Evolutionary conservation across 331 rosid species (phyloP), one percentile per base, ranked within the genome.

Genomic region (Pyracantha coccinea): DNA sequence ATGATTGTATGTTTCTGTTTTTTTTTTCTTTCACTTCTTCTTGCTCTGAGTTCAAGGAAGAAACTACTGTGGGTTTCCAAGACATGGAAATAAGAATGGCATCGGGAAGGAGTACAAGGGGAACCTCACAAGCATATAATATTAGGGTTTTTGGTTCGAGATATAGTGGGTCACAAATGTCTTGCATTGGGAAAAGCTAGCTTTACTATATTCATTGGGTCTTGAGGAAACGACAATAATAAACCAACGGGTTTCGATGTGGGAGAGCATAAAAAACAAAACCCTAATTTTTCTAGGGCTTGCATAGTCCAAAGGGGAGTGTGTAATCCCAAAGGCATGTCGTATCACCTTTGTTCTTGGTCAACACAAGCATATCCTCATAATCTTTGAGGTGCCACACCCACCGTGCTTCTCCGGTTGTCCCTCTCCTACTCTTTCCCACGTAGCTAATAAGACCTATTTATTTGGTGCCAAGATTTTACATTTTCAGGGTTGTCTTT

Each of bases 261-360:
- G 55, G 2, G 38, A 27, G 60, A 35, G 44, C 19, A 60, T 45
- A 55, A 50, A 70, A 78, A 55, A 78, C 47, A 69, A 79, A 25
- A 53, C 33, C 29, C 71, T 57, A 67, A 8, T 67, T 33, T 69
- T 44, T 66, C 50, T 76, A 20, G 79, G 83, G 79, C 57, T 68
- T 68, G 38, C 32, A 38, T 41, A 72, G 58, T 54, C 75, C 81
- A 62, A 72, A 24, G 78, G 32, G 28, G 71, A 23, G 41, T 47
- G 82, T 76, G 81, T 82, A 83, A 85, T 79, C 91, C 89, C 88
- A 73, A 80, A 87, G 91, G 89, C 72, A 85, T 82, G 93, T 85
- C 87, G 62, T 73, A 64, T 83, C 71, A 57, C 58, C 74, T 68
- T 83, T 83, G 17, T 7, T 27, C 29, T 62, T 27, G 75, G 81